Percentiles rank a stretch among this genome's conserved stretches.
These are phyloP conservation scores for Syzygium syzygioides DNA, from an alignment of 441 rosid genomes.

Conservation along the genomic window DNA sequence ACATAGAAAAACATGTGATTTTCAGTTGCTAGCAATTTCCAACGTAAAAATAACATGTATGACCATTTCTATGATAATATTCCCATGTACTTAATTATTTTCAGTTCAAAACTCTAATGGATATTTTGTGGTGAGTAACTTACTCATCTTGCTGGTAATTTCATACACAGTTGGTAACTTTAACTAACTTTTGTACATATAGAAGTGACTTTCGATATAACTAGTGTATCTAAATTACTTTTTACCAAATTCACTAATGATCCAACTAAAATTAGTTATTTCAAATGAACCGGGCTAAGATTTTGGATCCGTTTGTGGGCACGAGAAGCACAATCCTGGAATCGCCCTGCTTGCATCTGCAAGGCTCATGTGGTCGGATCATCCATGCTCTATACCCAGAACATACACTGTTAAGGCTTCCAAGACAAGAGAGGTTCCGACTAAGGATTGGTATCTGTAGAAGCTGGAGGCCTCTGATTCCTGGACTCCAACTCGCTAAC, in stretches of 20 bases:
- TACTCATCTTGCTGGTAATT: neutral
- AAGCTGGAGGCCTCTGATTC: conserved; percentile 3
- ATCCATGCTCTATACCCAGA: neutral
- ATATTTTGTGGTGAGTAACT: neutral
- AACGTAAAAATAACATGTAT: neutral
- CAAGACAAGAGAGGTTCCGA: conserved; percentile 41
- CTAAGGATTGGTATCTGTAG: conserved; percentile 22
- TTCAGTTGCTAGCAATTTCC: too few species aligned
- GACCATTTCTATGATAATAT: neutral
- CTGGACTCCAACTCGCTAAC: conserved; percentile 46
- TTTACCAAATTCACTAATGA: too few species aligned
- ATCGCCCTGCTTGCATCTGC: neutral
- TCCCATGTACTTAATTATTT: neutral
- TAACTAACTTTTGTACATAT: too few species aligned
- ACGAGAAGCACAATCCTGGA: neutral
- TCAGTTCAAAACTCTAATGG: neutral
- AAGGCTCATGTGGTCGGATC: neutral
- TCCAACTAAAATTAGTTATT: neutral
- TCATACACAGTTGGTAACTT: neutral
- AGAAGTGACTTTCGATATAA: too few species aligned
- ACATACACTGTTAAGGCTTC: conserved; percentile 3
- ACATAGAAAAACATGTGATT: too few species aligned
- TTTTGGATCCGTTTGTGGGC: neutral
- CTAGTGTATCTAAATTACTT: too few species aligned
- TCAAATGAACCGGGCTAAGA: neutral